Evolutionary conservation across 139 green algal genomes (phyloP), one percentile per base, ranked within the genome.

Genomic region (Chlorella ohadii): DNA sequence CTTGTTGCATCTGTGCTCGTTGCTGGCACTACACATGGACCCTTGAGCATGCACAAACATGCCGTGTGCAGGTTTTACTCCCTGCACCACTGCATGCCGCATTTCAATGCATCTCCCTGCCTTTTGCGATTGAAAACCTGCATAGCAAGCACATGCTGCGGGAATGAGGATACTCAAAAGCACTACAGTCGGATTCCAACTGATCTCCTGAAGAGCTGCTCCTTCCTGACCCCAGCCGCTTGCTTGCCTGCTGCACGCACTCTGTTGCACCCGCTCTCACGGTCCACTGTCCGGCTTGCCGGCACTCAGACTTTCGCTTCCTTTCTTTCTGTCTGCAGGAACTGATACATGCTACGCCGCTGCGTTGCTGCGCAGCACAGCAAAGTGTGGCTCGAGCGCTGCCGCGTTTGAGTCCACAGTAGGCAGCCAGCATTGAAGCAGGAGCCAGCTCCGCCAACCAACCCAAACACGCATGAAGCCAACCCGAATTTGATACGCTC

Each of bases 121-220:
- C n/a, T 68, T 34, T 15, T 34, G 12, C 15, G 55, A 19, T 11
- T 7, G 1, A 27, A 22, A 13, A 22, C 51, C 2, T 47, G 36
- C 67, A 47, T n/a, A 13, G 13, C 67, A 2, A 7, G 28, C 19
- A 3, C 20, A 9, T n/a, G 6, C 31, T 51, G 72, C 72, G 72
- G 59, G 72, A 39, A 44, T 64, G 72, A 78, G 44, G 72, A 78
- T 41, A 23, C 28, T n/a, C 28, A 59, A 78, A 38, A 59, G 72
- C 72, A 78, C 72, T 63, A 38, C 38, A 33, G 72, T 78, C 72
- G 72, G 72, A 78, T 78, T 78, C 72, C 72, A 39, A 78, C 72
- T 78, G 72, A 78, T 41, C 11, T 36, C 12, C n/a, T 78, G 72
- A 78, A 33, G 72, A 64, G 72, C 41, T 78, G 72, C 72, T 41